phyloP scores from a whole-genome alignment of 2,329 filamentous ascomycete genomes.

The Claviceps sorghi region DNA sequence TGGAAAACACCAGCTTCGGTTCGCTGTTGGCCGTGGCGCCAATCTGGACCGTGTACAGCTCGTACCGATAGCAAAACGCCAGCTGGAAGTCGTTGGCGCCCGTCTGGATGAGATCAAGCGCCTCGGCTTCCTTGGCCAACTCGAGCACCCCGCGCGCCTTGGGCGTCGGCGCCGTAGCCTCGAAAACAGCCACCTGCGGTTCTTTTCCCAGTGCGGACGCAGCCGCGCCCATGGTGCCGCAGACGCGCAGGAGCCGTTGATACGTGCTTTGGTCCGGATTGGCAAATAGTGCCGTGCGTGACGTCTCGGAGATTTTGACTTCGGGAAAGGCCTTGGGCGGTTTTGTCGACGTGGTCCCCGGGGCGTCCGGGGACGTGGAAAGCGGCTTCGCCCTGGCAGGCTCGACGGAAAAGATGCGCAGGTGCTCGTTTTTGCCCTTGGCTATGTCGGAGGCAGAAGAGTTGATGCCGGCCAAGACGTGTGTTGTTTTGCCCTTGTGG shows the following conservation, averaged over 20 bases:
- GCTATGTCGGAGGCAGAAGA: constrained; percentile 58
- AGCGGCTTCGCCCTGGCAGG: constrained; percentile 17
- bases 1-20: constrained; percentile 40
- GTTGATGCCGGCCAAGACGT: constrained; percentile 65
- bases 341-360: constrained; percentile 8
- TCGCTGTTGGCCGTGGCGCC: constrained; percentile 31
- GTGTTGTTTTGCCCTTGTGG: constrained; percentile 38
- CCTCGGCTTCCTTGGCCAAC: constrained; percentile 44
- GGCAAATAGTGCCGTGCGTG: constrained; percentile 38
- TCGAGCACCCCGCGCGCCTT: constrained; percentile 35
- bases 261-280: constrained; percentile 37
- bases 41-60: constrained; percentile 55
- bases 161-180: constrained; percentile 35
- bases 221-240: constrained; percentile 57
- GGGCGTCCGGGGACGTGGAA: constrained; percentile 11
- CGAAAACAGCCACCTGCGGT: constrained; percentile 69
- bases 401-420: constrained; percentile 58
- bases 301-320: constrained; percentile 34
- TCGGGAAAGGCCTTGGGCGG: constrained; percentile 9
- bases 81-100: constrained; percentile 51
- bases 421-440: constrained; percentile 68
- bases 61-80: constrained; percentile 63
- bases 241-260: constrained; percentile 44
- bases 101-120: constrained; percentile 53
- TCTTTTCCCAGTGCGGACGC: constrained; percentile 64